These are phyloP conservation scores for Haplosporangium sp. DNA, from an alignment of 371 early-diverging fungal species.

Conservation along the genomic window DNA sequence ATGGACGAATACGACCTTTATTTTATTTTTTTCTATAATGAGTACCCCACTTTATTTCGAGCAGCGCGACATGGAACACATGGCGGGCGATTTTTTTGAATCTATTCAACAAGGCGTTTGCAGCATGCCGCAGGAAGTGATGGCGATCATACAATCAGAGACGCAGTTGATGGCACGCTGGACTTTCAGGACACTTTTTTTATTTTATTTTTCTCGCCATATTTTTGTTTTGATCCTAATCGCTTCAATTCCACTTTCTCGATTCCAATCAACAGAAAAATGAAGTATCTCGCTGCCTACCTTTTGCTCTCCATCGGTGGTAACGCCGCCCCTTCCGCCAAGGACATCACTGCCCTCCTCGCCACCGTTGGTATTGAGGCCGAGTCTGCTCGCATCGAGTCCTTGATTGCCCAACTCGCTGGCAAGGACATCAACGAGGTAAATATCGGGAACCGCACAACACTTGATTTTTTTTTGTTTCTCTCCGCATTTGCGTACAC, in stretches of 20 bases:
- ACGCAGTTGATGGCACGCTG: background rate
- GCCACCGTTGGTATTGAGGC: conserved; percentile 93
- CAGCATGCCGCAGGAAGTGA: too few relatives aligned
- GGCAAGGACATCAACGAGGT: conserved; percentile 92
- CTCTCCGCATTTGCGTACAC: background rate
- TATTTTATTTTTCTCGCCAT: background rate
- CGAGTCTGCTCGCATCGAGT: conserved; percentile 81
- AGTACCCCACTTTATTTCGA: too few relatives aligned
- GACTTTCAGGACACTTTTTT: background rate
- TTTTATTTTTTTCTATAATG: too few relatives aligned
- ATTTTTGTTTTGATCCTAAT: background rate
- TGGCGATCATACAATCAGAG: background rate
- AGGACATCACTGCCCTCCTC: conserved; percentile 88
- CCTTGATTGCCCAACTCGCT: conserved; percentile 84
- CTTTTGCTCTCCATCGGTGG: conserved; percentile 94
- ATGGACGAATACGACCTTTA: too few relatives aligned
- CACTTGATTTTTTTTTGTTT: conserved; percentile 2
- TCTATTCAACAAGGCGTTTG: too few relatives aligned
- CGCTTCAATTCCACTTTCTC: background rate
- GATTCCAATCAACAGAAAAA: conserved; percentile 55
- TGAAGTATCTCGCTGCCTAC: conserved; percentile 98
- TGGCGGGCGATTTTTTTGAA: too few relatives aligned
- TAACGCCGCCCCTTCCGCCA: conserved; percentile 85
- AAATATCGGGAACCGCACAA: conserved; percentile 5
- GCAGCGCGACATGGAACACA: too few relatives aligned